Percentiles rank a stretch among this genome's conserved stretches.
phyloP scores from a whole-genome alignment of 768 basidiomycete genomes.

The Lactifluus pinguis region DNA sequence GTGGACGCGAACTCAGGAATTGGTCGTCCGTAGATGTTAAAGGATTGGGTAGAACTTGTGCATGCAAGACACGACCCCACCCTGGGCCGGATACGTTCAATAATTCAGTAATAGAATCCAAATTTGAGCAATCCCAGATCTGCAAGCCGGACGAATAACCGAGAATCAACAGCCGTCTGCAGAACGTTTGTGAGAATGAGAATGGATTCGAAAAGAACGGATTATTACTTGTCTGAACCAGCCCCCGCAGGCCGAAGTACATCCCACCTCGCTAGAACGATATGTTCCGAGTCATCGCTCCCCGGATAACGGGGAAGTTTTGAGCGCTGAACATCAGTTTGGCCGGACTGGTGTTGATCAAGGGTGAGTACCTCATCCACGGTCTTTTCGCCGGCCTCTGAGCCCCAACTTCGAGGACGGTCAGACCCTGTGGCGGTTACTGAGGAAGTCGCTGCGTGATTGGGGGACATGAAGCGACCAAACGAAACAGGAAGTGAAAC shows the following conservation, averaged over 20 bases:
- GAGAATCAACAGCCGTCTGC: constrained; percentile 41
- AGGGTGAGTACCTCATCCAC: constrained; percentile 24
- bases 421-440: not conserved
- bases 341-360: constrained; percentile 10
- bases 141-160: constrained; percentile 46
- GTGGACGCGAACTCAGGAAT: constrained; percentile 26
- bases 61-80: constrained; percentile 31
- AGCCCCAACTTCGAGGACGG: constrained; percentile 14
- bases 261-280: constrained; percentile 43
- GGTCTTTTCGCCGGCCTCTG: constrained; percentile 5
- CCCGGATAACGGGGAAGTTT: constrained; percentile 24
- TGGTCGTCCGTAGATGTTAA: constrained; percentile 22
- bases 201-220: not conserved
- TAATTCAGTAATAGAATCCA: constrained; percentile 43
- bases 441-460: constrained; percentile 16
- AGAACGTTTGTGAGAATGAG: not conserved
- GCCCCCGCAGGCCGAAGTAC: constrained; percentile 16
- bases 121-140: constrained; percentile 52
- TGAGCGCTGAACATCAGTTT: constrained; percentile 8
- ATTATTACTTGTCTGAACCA: constrained; percentile 16
- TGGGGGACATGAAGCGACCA: constrained; percentile 33
- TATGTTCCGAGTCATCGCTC: constrained; percentile 26
- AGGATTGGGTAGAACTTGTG: constrained; percentile 34
- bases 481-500: constrained; percentile 43
- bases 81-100: constrained; percentile 37